These are phyloP conservation scores for Komagataella populi DNA, from an alignment of 805 yeast species.

Conservation along the genomic window DNA sequence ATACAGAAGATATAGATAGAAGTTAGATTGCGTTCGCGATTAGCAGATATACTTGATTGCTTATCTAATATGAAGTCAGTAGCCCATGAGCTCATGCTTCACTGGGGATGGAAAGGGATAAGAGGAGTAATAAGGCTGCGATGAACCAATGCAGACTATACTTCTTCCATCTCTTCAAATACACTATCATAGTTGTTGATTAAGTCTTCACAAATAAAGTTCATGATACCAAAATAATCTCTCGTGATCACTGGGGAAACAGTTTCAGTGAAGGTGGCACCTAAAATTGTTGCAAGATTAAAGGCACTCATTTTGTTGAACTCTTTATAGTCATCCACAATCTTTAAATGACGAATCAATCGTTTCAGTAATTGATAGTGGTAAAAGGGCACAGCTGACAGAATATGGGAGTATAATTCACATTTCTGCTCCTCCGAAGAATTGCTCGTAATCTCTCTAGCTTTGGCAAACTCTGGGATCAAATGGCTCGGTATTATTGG, in stretches of 20 bases:
- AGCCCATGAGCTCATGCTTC: not conserved
- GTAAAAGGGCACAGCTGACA: constrained; percentile 37
- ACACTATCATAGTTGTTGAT: constrained; percentile 27
- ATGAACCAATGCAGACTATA: not conserved
- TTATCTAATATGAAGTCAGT: not conserved
- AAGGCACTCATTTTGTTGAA: constrained; percentile 79
- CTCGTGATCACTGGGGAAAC: constrained; percentile 31
- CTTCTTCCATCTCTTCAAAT: constrained; percentile 10
- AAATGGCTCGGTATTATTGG: constrained; percentile 58
- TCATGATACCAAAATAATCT: constrained; percentile 40
- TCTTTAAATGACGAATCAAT: constrained; percentile 54
- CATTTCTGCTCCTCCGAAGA: constrained; percentile 11
- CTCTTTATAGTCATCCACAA: constrained; percentile 52
- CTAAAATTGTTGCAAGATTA: constrained; percentile 82
- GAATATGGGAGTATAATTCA: constrained; percentile 10
- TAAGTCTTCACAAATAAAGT: constrained; percentile 35
- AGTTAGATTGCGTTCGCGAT: not conserved
- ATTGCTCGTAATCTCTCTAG: constrained; percentile 13
- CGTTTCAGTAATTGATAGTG: constrained; percentile 60
- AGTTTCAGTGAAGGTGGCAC: constrained; percentile 47
- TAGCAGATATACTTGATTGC: not conserved
- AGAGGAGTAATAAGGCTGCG: too few species aligned
- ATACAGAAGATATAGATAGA: not conserved
- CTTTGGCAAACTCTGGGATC: constrained; percentile 40
- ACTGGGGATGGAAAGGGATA: too few species aligned